Conservation (phyloP, 352 stramenopile species). For the Phytophthora constricta region DNA sequence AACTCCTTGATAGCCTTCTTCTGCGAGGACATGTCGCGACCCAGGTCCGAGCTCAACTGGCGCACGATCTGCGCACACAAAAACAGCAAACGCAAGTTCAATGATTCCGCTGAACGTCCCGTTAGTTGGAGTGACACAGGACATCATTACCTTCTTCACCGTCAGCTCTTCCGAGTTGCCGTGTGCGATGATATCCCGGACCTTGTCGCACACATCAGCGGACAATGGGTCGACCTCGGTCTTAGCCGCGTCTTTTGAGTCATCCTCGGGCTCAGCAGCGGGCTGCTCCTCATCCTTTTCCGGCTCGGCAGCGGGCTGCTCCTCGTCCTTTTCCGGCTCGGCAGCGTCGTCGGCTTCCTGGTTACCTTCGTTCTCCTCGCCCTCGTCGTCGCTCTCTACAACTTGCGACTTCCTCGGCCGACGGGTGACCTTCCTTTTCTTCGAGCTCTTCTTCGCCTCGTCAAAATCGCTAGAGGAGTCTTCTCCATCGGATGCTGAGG, state of each 20-base stretch:
- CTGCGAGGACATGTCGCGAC: conserved; percentile 67
- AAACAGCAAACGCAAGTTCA: conserved; percentile 7
- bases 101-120: not conserved
- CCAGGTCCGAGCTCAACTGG: conserved; percentile 69
- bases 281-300: conserved; percentile 32
- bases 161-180: conserved; percentile 82
- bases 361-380: conserved; percentile 20
- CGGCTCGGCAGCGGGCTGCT: conserved; percentile 24
- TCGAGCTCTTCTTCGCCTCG: conserved; percentile 43
- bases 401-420: conserved; percentile 32
- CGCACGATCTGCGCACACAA: conserved; percentile 62
- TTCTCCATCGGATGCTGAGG: conserved; percentile 58
- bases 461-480: conserved; percentile 81
- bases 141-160: conserved; percentile 75
- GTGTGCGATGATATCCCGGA: conserved; percentile 81
- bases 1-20: conserved; percentile 88
- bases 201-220: conserved; percentile 62
- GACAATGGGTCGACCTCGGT: conserved; percentile 34
- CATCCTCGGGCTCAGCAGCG: conserved; percentile 22
- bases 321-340: conserved; percentile 23
- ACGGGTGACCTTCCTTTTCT: conserved; percentile 42
- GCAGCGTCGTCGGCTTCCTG: conserved; percentile 25
- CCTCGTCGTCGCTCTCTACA: conserved; percentile 39
- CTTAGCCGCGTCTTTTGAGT: too few relatives aligned
- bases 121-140: not conserved